Evolutionary conservation across 805 yeast genomes (phyloP).

Genomic region (Candida peoriensis): DNA sequence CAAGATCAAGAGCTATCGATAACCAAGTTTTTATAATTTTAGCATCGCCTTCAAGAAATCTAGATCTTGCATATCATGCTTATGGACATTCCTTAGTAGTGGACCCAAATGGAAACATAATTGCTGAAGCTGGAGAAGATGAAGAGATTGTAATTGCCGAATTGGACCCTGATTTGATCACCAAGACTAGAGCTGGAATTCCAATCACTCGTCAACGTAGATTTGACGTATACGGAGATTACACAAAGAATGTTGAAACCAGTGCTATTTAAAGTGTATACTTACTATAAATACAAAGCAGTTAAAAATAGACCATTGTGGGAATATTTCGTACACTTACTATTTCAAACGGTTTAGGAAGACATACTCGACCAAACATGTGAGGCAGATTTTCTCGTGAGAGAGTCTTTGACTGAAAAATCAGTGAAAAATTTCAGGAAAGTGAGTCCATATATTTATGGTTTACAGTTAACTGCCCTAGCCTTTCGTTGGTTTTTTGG

Average conservation of each 20-base stretch:
- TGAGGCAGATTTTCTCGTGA: no score
- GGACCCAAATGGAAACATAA: slow-evolving; percentile 56
- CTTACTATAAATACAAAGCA: no score
- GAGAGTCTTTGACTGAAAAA: no score
- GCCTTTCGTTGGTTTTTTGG: no score
- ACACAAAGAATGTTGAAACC: background rate
- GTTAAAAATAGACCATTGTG: no score
- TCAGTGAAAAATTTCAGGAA: no score
- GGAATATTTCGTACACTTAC: no score
- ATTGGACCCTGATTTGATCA: slow-evolving; percentile 56
- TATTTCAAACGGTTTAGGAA: no score
- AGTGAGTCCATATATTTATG: no score
- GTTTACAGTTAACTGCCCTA: no score
- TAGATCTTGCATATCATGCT: slow-evolving; percentile 50
- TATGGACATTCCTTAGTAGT: slow-evolving; percentile 67
- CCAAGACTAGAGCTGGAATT: slow-evolving; percentile 55
- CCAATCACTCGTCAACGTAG: slow-evolving; percentile 71
- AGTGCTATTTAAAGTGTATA: background rate
- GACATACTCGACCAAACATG: no score
- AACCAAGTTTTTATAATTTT: slow-evolving; percentile 68
- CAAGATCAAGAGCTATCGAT: slow-evolving; percentile 71
- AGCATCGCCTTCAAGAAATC: slow-evolving; percentile 88
- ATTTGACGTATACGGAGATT: slow-evolving; percentile 44
- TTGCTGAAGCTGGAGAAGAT: slow-evolving; percentile 75
- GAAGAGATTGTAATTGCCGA: slow-evolving; percentile 76